Percentiles rank a stretch among this genome's conserved stretches.
Evolutionary conservation across 345 rosid genomes (phyloP).

Genomic region (Mangifera indica): DNA sequence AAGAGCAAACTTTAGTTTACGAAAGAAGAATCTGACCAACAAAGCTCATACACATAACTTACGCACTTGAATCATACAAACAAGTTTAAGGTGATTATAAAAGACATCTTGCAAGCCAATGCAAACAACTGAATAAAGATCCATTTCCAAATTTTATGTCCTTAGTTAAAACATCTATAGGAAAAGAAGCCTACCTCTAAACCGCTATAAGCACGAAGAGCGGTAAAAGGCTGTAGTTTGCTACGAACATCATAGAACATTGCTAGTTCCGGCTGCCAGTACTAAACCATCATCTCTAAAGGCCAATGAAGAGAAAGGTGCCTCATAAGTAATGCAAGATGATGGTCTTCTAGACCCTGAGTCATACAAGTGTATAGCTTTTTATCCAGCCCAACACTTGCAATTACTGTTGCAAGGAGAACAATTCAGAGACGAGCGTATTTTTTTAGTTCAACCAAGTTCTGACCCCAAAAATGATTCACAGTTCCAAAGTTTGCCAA

Average conservation of each 20-base stretch:
- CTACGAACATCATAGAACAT: slow-evolving; percentile 91
- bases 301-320: slow-evolving; percentile 94
- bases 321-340: slow-evolving; percentile 72
- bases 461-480: slow-evolving; percentile 8
- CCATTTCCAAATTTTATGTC: not conserved
- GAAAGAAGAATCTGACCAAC: not conserved
- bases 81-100: not conserved
- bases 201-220: slow-evolving; percentile 83
- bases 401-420: slow-evolving; percentile 54
- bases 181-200: slow-evolving; percentile 65
- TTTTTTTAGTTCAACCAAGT: slow-evolving; percentile 7
- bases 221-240: slow-evolving; percentile 82
- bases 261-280: slow-evolving; percentile 91
- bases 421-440: slow-evolving; percentile 10
- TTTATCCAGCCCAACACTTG: slow-evolving; percentile 94
- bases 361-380: slow-evolving; percentile 87
- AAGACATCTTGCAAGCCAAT: slow-evolving; percentile 4
- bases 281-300: slow-evolving; percentile 90
- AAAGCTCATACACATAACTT: not conserved
- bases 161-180: slow-evolving; percentile 1
- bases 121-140: not conserved
- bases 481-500: slow-evolving; percentile 11
- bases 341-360: slow-evolving; percentile 79
- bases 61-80: not conserved
- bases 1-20: too few species aligned